Percentiles rank a stretch among this genome's conserved stretches.
phyloP scores from a whole-genome alignment of 2,329 filamentous ascomycete species.

The Myotisia sp. region DNA sequence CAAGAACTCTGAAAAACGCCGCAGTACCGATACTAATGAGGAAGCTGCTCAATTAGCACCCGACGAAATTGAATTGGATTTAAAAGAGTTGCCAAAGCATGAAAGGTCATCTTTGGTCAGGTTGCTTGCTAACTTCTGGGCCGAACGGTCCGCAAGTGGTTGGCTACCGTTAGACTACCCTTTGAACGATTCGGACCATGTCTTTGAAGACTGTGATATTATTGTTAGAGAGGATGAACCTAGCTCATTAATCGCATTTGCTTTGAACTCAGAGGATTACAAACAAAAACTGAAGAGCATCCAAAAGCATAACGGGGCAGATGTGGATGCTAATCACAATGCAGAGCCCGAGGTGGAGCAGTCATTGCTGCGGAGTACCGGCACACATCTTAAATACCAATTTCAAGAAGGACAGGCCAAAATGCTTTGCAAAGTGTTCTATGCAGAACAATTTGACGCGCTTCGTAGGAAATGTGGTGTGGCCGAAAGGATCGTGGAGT shows the following conservation, averaged over 20 bases:
- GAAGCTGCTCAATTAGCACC: slow-evolving; percentile 37
- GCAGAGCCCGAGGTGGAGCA: slow-evolving; percentile 57
- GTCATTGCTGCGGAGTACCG: slow-evolving; percentile 67
- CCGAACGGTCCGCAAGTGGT: slow-evolving; percentile 86
- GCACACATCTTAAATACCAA: slow-evolving; percentile 89
- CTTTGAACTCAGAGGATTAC: slow-evolving; percentile 78
- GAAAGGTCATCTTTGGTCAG: slow-evolving; percentile 90
- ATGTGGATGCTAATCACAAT: slow-evolving; percentile 15
- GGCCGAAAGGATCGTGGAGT: slow-evolving; percentile 86
- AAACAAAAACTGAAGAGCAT: slow-evolving; percentile 52
- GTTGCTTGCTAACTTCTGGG: slow-evolving; percentile 95
- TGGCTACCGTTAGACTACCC: slow-evolving; percentile 91
- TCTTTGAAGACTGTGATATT: slow-evolving; percentile 92
- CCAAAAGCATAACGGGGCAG: slow-evolving; percentile 23
- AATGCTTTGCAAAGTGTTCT: slow-evolving; percentile 97
- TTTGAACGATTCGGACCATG: slow-evolving; percentile 72
- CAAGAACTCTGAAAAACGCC: slow-evolving; percentile 41
- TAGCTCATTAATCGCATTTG: slow-evolving; percentile 87
- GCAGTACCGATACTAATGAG: slow-evolving; percentile 32
- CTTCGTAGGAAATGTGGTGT: slow-evolving; percentile 85
- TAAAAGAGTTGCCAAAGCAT: slow-evolving; percentile 72
- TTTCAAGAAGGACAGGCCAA: slow-evolving; percentile 87
- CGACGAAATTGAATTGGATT: slow-evolving; percentile 42
- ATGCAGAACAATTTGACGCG: slow-evolving; percentile 94
- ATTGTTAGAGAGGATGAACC: slow-evolving; percentile 96